These are phyloP conservation scores for Beauveria rudraprayagi DNA, from an alignment of 2,329 filamentous ascomycete species.

Conservation along the genomic window DNA sequence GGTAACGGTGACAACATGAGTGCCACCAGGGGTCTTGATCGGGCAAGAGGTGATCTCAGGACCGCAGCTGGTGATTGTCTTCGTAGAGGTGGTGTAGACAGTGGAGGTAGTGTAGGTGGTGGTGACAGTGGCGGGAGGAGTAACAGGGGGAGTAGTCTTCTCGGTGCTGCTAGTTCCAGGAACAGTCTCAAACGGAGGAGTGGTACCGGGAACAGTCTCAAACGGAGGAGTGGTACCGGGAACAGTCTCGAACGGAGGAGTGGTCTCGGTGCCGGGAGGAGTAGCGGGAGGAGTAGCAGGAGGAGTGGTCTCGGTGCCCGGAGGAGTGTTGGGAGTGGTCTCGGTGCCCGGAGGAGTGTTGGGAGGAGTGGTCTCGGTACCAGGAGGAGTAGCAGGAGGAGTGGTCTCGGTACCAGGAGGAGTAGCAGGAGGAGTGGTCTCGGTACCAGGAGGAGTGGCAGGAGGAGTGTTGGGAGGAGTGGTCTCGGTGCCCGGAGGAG, in stretches of 20 bases:
- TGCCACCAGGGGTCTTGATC: slow-evolving; percentile 30
- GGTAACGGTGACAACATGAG: slow-evolving; percentile 43
- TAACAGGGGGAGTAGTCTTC: slow-evolving; percentile 12
- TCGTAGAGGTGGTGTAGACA: slow-evolving; percentile 40
- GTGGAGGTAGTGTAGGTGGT: slow-evolving; percentile 40
- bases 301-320: neutral
- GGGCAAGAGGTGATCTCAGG: slow-evolving; percentile 43
- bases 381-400: neutral
- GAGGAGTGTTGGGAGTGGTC: neutral
- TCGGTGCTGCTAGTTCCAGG: neutral
- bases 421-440: slow-evolving; percentile 4
- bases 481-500: neutral
- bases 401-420: neutral
- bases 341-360: too few relatives aligned
- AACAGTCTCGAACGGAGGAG: too few relatives aligned
- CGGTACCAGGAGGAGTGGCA: slow-evolving; percentile 6
- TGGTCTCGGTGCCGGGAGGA: neutral
- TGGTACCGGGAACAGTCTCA: slow-evolving; percentile 3
- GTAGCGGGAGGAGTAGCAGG: slow-evolving; percentile 14
- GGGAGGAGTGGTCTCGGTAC: neutral
- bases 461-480: neutral
- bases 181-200: neutral
- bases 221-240: neutral
- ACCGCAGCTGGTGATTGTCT: slow-evolving; percentile 44
- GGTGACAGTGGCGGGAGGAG: slow-evolving; percentile 16